Base-by-base conservation (phyloP, 148 eudicot species). In the Cornus florida region DNA sequence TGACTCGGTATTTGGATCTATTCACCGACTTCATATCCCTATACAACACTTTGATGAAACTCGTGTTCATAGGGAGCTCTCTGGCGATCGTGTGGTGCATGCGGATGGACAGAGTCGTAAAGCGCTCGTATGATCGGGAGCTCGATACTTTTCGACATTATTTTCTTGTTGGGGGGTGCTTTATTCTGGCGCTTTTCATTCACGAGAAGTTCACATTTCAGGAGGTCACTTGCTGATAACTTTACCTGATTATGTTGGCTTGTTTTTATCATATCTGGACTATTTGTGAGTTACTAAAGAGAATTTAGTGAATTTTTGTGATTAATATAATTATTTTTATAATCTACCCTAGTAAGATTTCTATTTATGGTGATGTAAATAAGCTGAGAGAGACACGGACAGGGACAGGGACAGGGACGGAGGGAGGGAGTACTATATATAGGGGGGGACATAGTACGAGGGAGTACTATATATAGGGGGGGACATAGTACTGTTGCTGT, bases 91-190 rank as follows among this genome's bases (percentile, higher is more conserved):
- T 95, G 31, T 93, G 95, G 95, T 93, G 82, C 81, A 91, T 95
- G 93, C 85, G 96, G 84, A 64, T 82, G 77, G 93, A 95, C 80
- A 84, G 79, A 38, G 71, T 85, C 72, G 90, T 95, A 76, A 84
- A 56, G 83, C 89, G 97, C 67, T 90, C 99, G 10, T 95, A 95
- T 79, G 95, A 95, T 78, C 89, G 84, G 31, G 86, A 81, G 62
- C 92, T 86, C 12, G 99, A 95, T 78, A 95, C 97, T 5, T 95
- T 95, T 80, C 88, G 99, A 35, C 91, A 95, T 81, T 86, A 84
- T 72, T 81, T 92, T 57, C 90, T 95, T 19, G 78, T 91, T 46
- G 83, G 84, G 67, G 88, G 77, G 10, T 79, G 93, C 88, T 81
- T 95, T 24, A 67, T 92, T 70, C 69, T 95, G 82, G 99, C 97